phyloP scores from a whole-genome alignment of 305 asterid genomes.

The Ajuga reptans region DNA sequence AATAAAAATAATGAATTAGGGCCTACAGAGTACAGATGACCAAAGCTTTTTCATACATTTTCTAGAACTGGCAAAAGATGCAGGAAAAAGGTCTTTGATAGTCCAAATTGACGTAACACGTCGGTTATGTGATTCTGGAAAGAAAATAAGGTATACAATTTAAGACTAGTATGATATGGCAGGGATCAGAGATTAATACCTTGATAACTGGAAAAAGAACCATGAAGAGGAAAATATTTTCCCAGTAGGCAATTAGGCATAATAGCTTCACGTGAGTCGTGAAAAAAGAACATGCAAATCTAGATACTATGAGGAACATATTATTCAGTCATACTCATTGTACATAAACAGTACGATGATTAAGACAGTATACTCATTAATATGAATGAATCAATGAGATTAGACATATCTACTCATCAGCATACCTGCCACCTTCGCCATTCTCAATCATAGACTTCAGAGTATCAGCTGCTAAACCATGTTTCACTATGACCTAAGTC shows the following conservation, averaged over 20 bases:
- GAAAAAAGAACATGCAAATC: background rate
- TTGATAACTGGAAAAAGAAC: background rate
- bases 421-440: slow-evolving; percentile 72
- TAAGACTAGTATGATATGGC: background rate
- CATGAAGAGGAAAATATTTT: background rate
- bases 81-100: background rate
- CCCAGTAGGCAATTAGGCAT: background rate
- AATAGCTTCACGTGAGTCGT: background rate
- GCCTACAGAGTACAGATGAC: background rate
- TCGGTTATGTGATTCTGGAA: background rate
- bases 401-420: background rate
- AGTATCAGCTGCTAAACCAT: slow-evolving; percentile 75
- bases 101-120: background rate
- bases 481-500: slow-evolving; percentile 58
- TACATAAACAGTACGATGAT: background rate
- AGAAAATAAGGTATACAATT: background rate
- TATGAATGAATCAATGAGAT: background rate
- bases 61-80: background rate
- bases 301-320: background rate
- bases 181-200: background rate
- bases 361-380: background rate
- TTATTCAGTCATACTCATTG: background rate
- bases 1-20: background rate
- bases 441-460: slow-evolving; percentile 57
- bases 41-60: background rate